phyloP scores from a whole-genome alignment of 805 yeast genomes.

The Lachancea cidri region DNA sequence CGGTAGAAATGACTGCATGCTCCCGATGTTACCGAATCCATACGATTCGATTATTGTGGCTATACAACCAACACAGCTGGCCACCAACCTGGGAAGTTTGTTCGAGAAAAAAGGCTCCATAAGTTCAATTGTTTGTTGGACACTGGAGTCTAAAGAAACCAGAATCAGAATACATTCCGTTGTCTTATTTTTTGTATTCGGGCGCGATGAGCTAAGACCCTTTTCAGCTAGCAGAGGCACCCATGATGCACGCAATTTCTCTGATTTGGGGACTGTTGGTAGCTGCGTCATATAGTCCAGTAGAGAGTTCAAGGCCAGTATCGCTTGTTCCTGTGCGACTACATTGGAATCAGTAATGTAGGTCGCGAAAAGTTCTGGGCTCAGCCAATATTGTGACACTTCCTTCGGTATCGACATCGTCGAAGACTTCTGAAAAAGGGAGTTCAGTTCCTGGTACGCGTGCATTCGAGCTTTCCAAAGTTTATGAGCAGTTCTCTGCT shows the following conservation, averaged over 20 bases:
- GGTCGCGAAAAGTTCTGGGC: slow-evolving; percentile 51
- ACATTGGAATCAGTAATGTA: slow-evolving; percentile 77
- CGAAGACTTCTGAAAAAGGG: slow-evolving; percentile 35
- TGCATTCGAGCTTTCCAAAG: slow-evolving; percentile 83
- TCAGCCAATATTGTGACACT: slow-evolving; percentile 46
- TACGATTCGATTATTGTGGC: slow-evolving; percentile 44
- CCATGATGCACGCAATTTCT: slow-evolving; percentile 15
- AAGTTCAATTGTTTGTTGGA: slow-evolving; percentile 54
- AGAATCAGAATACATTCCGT: slow-evolving; percentile 56
- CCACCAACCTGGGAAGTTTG: slow-evolving; percentile 71
- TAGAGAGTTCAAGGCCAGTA: slow-evolving; percentile 49
- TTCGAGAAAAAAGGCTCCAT: slow-evolving; percentile 57
- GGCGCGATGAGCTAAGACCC: slow-evolving; percentile 69
- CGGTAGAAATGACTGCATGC: slow-evolving; percentile 52
- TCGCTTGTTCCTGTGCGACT: slow-evolving; percentile 84
- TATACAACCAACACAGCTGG: slow-evolving; percentile 57
- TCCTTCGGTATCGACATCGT: slow-evolving; percentile 36
- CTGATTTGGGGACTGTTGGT: slow-evolving; percentile 9
- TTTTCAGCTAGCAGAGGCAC: slow-evolving; percentile 60
- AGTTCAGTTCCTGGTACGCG: slow-evolving; percentile 67
- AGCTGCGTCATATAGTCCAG: slow-evolving; percentile 51
- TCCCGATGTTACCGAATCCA: slow-evolving; percentile 17
- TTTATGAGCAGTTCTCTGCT: slow-evolving; percentile 62
- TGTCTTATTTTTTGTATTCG: slow-evolving; percentile 65
- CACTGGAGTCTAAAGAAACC: slow-evolving; percentile 63